phyloP scores from a whole-genome alignment of 2,329 filamentous ascomycete genomes.

The Pleurostoma richardsiae region DNA sequence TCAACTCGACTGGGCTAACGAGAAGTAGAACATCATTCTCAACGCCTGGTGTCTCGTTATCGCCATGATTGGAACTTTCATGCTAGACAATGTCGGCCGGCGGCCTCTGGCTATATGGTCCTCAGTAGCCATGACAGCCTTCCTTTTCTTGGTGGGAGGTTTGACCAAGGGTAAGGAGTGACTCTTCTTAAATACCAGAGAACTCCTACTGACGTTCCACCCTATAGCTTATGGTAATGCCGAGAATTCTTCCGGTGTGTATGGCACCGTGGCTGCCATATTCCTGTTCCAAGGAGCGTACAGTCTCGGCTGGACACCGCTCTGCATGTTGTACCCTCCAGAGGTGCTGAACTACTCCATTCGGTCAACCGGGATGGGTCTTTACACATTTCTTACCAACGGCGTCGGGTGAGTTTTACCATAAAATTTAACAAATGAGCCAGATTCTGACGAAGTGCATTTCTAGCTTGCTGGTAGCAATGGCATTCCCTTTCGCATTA shows the following conservation, averaged over 20 bases:
- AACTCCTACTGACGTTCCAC: neutral
- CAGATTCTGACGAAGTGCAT: neutral
- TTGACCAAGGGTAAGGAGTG: constrained; percentile 22
- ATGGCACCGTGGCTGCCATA: constrained; percentile 6
- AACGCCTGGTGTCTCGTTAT: constrained; percentile 29
- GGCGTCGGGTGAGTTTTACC: neutral
- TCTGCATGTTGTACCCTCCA: constrained; percentile 8
- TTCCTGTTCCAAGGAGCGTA: constrained; percentile 6
- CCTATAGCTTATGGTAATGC: constrained; percentile 3
- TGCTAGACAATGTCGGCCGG: constrained; percentile 25
- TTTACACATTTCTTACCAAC: neutral
- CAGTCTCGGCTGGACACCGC: constrained; percentile 5
- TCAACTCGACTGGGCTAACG: neutral
- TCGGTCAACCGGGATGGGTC: constrained; percentile 3
- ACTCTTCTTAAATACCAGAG: neutral
- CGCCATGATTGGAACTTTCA: constrained; percentile 24
- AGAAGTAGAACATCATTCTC: constrained; percentile 19
- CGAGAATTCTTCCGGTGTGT: constrained; percentile 6
- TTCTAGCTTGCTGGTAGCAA: constrained; percentile 12
- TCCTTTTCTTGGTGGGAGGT: constrained; percentile 33
- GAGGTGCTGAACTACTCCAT: constrained; percentile 13
- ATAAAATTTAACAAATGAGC: neutral
- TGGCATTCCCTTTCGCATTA: constrained; percentile 13
- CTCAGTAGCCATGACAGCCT: constrained; percentile 12
- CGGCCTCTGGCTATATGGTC: constrained; percentile 17